Conservation (phyloP, 371 early-diverging fungal genomes). For the Rozella allomycis region DNA sequence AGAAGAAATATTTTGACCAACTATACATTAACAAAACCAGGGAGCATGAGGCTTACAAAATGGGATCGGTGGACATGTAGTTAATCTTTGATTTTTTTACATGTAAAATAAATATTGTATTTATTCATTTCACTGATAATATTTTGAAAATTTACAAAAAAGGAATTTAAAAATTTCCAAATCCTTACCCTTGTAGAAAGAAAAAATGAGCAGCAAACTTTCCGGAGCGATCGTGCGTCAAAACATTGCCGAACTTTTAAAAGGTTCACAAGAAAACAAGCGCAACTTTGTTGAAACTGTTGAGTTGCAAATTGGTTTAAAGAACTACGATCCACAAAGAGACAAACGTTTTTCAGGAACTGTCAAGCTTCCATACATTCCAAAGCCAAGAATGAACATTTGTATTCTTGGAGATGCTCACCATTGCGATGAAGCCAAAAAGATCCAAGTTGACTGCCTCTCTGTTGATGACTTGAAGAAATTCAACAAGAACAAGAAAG, state of each 20-base stretch:
- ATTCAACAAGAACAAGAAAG: constrained; percentile 97
- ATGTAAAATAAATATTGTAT: too few relatives aligned
- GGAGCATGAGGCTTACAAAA: too few relatives aligned
- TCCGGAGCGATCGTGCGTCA: constrained; percentile 70
- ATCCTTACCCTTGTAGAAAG: too few relatives aligned
- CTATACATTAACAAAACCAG: too few relatives aligned
- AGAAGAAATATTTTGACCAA: constrained; percentile 10
- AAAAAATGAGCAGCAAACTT: constrained; percentile 38
- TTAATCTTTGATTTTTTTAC: too few relatives aligned
- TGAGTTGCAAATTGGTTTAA: constrained; percentile 93
- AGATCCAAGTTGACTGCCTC: constrained; percentile 72
- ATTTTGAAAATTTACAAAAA: too few relatives aligned
- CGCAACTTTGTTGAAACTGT: constrained; percentile 88
- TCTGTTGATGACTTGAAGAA: constrained; percentile 96
- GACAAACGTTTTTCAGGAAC: constrained; percentile 98
- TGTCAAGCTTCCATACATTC: constrained; percentile 76
- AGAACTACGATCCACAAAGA: constrained; percentile 98
- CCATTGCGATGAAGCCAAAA: constrained; percentile 86
- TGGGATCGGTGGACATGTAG: too few relatives aligned
- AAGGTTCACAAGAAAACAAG: constrained; percentile 52
- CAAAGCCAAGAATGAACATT: constrained; percentile 76
- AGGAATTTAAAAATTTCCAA: too few relatives aligned
- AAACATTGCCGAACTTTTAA: constrained; percentile 39
- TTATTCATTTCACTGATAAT: too few relatives aligned
- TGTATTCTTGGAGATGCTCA: constrained; percentile 92